Base-by-base conservation (phyloP, 495 filamentous ascomycete species). In the Xylaria castorea region DNA sequence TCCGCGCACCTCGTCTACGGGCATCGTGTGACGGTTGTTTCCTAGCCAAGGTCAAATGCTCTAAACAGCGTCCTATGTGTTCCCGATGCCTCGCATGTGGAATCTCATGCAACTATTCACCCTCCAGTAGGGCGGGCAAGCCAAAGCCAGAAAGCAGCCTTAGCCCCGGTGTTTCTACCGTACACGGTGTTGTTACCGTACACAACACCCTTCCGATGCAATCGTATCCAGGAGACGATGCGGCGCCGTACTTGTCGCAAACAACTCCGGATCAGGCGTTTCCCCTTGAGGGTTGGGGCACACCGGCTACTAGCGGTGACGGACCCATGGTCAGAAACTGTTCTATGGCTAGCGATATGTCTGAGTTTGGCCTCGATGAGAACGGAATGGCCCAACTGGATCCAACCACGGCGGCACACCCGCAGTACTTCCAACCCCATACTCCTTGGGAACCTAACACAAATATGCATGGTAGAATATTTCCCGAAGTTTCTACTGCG, bases 11-110 rank as follows among this genome's bases (percentile, higher is more conserved):
- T 53, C 80, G 85, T 32, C 80, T 87, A 63, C 81, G 85, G 53
- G 84, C 83, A 38, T 87, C 86, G 46, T 88, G 86, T 76, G 86
- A 88, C 73, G 84, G 84, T n/a, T 88, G 86, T 75, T 85, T 87
- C 70, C 76, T 86, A 40, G 85, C 86, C 50, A 88, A 88, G 74
- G 85, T 88, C 78, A 87, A 87, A 72, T 88, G 86, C 76, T 84
- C 83, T 71, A 88, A 87, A 71, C 78, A 77, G 1, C 80, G 83
- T 51, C 85, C 86, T 5, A 77, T 86, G 62, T 88, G 86, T 73
- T 78, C 80, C 30, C 82, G 86, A 25, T 88, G 86, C 70, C 77
- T 87, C 18, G 72, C 80, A 14, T 84, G 79, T 60, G 86, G 86
- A 6, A 80, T 82, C 36, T 76, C 83, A 20, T 88, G 86, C 61